Percentiles rank a stretch among this genome's conserved stretches.
Evolutionary conservation across 495 filamentous ascomycete genomes (phyloP).

Genomic region (Astrothelium macrocarpum): DNA sequence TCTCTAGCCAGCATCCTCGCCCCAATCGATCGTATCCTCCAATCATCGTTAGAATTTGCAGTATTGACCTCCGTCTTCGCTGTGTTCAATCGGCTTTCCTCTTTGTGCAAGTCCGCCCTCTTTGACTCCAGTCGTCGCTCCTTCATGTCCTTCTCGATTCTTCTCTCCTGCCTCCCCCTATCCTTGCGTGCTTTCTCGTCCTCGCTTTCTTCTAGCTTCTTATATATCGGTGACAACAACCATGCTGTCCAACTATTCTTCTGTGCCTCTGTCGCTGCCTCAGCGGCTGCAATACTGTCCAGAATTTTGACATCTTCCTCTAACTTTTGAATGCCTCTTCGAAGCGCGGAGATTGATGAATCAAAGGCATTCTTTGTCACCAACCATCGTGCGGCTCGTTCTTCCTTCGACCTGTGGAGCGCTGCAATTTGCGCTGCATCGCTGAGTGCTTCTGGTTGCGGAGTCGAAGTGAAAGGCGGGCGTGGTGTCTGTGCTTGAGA

Average conservation of each 20-base stretch:
- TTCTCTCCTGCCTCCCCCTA: conserved; percentile 27
- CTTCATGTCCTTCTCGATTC: conserved; percentile 26
- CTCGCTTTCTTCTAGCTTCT: conserved; percentile 22
- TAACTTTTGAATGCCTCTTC: conserved; percentile 22
- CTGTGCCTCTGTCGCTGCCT: conserved; percentile 21
- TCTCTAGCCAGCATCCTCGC: conserved; percentile 11
- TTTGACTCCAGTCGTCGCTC: conserved; percentile 20
- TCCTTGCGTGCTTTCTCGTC: conserved; percentile 29
- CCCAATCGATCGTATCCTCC: conserved; percentile 12
- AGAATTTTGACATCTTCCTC: conserved; percentile 22
- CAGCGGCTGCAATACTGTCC: conserved; percentile 14
- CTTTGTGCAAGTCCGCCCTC: conserved; percentile 14
- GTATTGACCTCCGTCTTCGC: conserved; percentile 13
- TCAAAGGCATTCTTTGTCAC: conserved; percentile 22
- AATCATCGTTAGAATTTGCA: conserved; percentile 14
- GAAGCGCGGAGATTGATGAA: conserved; percentile 2
- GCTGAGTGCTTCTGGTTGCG: conserved; percentile 21
- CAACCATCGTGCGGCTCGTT: conserved; percentile 24
- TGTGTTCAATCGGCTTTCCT: conserved; percentile 18
- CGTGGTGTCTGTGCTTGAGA: conserved; percentile 20
- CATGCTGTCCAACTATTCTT: conserved; percentile 28
- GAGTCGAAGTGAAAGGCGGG: conserved; percentile 13
- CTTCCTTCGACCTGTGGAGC: conserved; percentile 25
- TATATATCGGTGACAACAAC: conserved; percentile 19
- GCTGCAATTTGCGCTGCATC: conserved; percentile 26